Conservation (phyloP, 805 yeast species). For the Candida silvicultrix region DNA sequence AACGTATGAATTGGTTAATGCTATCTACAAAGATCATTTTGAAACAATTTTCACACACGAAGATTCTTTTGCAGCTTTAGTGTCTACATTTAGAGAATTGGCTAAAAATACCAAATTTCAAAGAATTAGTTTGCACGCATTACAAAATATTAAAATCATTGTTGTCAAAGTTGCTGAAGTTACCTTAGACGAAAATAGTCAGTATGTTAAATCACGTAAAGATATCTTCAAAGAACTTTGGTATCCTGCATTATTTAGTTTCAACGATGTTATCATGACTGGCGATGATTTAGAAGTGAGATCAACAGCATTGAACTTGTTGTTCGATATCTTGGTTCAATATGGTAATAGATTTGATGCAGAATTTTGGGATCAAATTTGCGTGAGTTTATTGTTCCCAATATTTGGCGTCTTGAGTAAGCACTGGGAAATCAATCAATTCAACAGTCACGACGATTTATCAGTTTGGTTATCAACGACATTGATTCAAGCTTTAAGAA, state of each 20-base stretch:
- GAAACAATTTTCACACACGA: constrained; percentile 65
- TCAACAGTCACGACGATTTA: constrained; percentile 70
- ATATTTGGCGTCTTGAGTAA: constrained; percentile 75
- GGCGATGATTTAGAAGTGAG: constrained; percentile 94
- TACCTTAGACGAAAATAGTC: constrained; percentile 23
- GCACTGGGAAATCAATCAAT: constrained; percentile 66
- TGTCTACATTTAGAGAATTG: constrained; percentile 70
- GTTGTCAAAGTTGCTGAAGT: constrained; percentile 52
- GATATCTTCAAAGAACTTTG: constrained; percentile 53
- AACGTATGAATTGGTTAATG: constrained; percentile 56
- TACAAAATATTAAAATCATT: constrained; percentile 63
- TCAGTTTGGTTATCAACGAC: constrained; percentile 98
- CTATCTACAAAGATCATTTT: constrained; percentile 56
- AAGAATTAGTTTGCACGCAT: constrained; percentile 70
- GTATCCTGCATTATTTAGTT: constrained; percentile 83
- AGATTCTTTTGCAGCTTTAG: constrained; percentile 51
- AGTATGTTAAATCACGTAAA: constrained; percentile 25
- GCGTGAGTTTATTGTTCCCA: constrained; percentile 78
- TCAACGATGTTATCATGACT: constrained; percentile 84
- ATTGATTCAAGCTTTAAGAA: constrained; percentile 88
- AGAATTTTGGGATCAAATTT: constrained; percentile 77
- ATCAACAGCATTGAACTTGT: constrained; percentile 73
- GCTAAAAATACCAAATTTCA: constrained; percentile 84
- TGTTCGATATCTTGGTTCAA: constrained; percentile 76
- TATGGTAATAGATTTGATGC: constrained; percentile 73